Evolutionary conservation across 2,329 filamentous ascomycete species (phyloP).

Genomic region (Cercospora sp.): DNA sequence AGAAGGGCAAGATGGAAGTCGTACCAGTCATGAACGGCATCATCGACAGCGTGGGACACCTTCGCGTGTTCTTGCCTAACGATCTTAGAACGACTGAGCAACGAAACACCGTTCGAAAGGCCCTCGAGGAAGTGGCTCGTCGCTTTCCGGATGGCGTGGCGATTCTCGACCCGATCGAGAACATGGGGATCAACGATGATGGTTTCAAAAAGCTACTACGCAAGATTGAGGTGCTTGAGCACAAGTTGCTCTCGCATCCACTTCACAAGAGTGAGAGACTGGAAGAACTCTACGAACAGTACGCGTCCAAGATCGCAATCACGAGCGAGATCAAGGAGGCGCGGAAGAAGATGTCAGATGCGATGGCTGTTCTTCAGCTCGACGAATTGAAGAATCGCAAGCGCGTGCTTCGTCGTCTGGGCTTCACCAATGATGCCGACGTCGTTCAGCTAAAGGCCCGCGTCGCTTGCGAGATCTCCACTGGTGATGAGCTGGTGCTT

Average conservation of each 20-base stretch:
- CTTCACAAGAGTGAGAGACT: slow-evolving; percentile 87
- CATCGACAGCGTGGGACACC: slow-evolving; percentile 78
- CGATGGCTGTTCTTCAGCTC: slow-evolving; percentile 84
- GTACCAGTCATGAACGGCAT: slow-evolving; percentile 85
- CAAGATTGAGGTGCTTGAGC: slow-evolving; percentile 97
- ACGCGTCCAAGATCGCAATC: slow-evolving; percentile 75
- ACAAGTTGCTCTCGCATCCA: slow-evolving; percentile 81
- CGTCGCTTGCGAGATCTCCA: slow-evolving; percentile 96
- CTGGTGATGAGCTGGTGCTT: slow-evolving; percentile 89
- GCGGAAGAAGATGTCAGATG: slow-evolving; percentile 83
- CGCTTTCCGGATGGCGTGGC: slow-evolving; percentile 92
- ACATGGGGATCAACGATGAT: slow-evolving; percentile 92
- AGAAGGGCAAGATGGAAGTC: slow-evolving; percentile 72
- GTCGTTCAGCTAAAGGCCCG: slow-evolving; percentile 96
- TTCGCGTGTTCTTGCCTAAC: slow-evolving; percentile 79
- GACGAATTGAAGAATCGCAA: slow-evolving; percentile 97
- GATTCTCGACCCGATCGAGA: slow-evolving; percentile 87
- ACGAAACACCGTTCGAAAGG: slow-evolving; percentile 66
- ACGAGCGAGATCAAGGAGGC: slow-evolving; percentile 78
- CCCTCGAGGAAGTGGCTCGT: slow-evolving; percentile 74
- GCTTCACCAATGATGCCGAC: slow-evolving; percentile 93
- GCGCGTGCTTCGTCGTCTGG: slow-evolving; percentile 86
- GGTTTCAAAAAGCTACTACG: slow-evolving; percentile 86
- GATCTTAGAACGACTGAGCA: slow-evolving; percentile 70
- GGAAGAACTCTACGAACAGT: slow-evolving; percentile 81